Evolutionary conservation across 257 asterid species (phyloP).

Genomic region (Ilex aquifolium): DNA sequence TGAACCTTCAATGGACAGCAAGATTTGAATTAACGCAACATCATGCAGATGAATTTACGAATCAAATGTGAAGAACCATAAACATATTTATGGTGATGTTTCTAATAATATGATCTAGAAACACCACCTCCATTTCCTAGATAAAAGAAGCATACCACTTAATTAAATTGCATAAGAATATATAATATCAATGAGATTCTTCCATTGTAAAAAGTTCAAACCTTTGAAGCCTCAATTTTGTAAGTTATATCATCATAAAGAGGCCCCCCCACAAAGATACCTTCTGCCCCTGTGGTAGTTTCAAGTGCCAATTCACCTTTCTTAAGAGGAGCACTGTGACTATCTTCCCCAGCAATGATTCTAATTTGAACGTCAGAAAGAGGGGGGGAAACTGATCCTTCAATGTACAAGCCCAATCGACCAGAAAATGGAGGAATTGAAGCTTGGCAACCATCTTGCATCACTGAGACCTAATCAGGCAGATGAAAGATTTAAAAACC

Average conservation of each 20-base stretch:
- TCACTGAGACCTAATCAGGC: slow-evolving; percentile 58
- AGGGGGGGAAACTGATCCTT: slow-evolving; percentile 94
- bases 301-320: slow-evolving; percentile 66
- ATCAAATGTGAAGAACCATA: too few species aligned
- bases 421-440: slow-evolving; percentile 73
- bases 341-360: slow-evolving; percentile 62
- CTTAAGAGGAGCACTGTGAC: slow-evolving; percentile 58
- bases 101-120: too few species aligned
- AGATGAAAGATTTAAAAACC: slow-evolving; percentile 15
- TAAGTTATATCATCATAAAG: slow-evolving; percentile 86
- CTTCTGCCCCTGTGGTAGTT: slow-evolving; percentile 66
- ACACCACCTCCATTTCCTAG: too few species aligned
- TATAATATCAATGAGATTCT: too few species aligned
- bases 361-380: slow-evolving; percentile 66
- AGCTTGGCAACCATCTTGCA: slow-evolving; percentile 73
- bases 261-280: slow-evolving; percentile 80
- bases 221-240: slow-evolving; percentile 82
- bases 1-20: too few species aligned
- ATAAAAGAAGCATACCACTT: too few species aligned
- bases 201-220: slow-evolving; percentile 20
- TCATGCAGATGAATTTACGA: too few species aligned
- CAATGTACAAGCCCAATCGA: slow-evolving; percentile 72
- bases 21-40: too few species aligned
- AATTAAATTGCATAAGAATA: too few species aligned
- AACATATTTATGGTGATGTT: too few species aligned